phyloP scores from a whole-genome alignment of 495 filamentous ascomycete genomes.

The Penicillium steckii region DNA sequence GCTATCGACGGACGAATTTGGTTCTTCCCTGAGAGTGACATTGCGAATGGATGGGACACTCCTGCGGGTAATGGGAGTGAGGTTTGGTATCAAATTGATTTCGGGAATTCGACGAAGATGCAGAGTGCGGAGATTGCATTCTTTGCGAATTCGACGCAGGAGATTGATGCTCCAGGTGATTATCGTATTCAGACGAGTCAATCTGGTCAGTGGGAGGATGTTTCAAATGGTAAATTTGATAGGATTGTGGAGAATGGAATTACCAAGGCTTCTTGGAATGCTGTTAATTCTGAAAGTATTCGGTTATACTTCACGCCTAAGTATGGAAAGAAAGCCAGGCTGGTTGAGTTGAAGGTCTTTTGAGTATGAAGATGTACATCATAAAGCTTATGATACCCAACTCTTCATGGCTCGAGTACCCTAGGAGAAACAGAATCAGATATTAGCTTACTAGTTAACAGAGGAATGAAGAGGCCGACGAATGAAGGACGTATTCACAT shows the following conservation, averaged over 20 bases:
- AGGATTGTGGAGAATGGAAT: neutral
- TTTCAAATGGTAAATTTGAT: conserved; percentile 1
- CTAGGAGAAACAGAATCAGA: no score
- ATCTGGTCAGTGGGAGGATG: conserved; percentile 12
- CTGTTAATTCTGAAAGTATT: neutral
- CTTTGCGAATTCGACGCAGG: conserved; percentile 9
- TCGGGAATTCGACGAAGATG: conserved; percentile 2
- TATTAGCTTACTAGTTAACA: no score
- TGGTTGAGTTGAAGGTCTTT: neutral
- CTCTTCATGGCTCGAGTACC: no score
- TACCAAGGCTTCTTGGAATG: neutral
- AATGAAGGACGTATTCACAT: no score
- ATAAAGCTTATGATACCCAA: no score
- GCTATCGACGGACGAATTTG: conserved; percentile 28
- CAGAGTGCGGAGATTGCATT: conserved; percentile 20
- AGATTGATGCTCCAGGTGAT: conserved; percentile 12
- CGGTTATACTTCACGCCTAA: neutral
- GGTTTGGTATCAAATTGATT: conserved; percentile 22
- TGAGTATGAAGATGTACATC: no score
- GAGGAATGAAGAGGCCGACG: no score
- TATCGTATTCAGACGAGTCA: conserved; percentile 14
- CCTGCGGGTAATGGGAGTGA: conserved; percentile 19
- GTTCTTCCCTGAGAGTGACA: conserved; percentile 18
- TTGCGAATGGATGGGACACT: conserved; percentile 24
- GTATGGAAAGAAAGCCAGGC: neutral